Base-by-base conservation (phyloP, 2,329 filamentous ascomycete genomes). In the Leptodontidium sp. region DNA sequence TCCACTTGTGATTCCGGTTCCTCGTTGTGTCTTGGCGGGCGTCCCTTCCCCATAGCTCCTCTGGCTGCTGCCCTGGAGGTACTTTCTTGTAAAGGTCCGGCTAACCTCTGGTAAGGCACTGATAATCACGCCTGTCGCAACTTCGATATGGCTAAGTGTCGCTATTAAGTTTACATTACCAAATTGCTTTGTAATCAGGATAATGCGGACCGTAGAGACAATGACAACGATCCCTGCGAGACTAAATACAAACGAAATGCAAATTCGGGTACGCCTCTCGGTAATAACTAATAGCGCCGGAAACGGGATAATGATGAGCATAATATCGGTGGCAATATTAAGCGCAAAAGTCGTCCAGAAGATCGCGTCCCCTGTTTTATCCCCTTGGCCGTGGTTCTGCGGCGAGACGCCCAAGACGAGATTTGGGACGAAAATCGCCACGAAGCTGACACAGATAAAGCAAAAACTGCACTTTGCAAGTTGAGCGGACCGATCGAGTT, bases 81-180 rank as follows among this genome's bases (percentile, higher is more conserved):
- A 64, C 29, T 35, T 52, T 24, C 61, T 26, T 40, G 61, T 64
- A 21, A 64, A 64, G 29, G 43, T 29, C 24, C 61, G 45, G 45
- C 61, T 64, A 21, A 53, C 29, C 35, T 52, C 61, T 21, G 61
- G 61, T 29, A 64, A 24, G 35, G 61, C 61, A 64, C 61, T 64
- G 35, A 64, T 64, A 17, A 64, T 49, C 17, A 64, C 35, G 35
- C 61, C 45, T 15, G 61, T 29, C 12, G 14, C 24, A 32, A 64
- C 47, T 32, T 64, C 45, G 35, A 64, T 64, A 64, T 64, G 61
- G 35, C 61, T 64, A 21, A 64, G 45, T 52, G 53, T 47, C n/a
- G 40, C 26, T 24, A 61, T 47, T 8, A 47, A 24, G 35, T 5
- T 47, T 21, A 21, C 12, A 32, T 61, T 47, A 26, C 38, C 26